Base-by-base conservation (phyloP, 2,329 filamentous ascomycete genomes). In the Neurospora sp. region DNA sequence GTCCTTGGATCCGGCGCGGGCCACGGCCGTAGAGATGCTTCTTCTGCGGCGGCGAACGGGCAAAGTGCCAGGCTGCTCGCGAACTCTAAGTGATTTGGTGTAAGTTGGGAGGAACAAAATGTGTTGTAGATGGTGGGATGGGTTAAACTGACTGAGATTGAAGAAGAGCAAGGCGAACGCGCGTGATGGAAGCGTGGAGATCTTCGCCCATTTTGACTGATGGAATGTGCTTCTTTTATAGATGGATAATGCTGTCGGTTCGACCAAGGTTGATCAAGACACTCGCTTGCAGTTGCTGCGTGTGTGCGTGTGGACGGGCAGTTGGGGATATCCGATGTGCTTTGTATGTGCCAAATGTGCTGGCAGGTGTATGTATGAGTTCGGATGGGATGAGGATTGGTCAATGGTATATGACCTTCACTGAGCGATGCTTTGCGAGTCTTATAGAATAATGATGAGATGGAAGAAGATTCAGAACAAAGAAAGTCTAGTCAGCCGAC, bases 131-230 rank as follows among this genome's bases (percentile, higher is more conserved):
- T 40, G 23, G 66, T n/a, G 38, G 52, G 52, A 36, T 66, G 40
- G 17, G 46, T 46, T 39, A 66, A 39, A 81, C 84, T 74, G 77
- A 85, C 83, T 83, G 78, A 66, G 80, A 81, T 76, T 84, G 82
- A 42, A 85, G 76, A 38, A 84, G 79, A 38, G 82, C 83, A 71
- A 86, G 81, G 72, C 84, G 82, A 71, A 85, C 78, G 68, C 82
- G 81, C 70, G 81, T 79, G 42, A 86, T 75, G 43, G 81, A 78
- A 42, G 78, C 75, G 72, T 82, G 81, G 52, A 85, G 74, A 66
- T 79, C 76, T 66, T 83, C 81, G 46, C 80, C 78, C 78, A 80
- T 81, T 66, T 71, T 75, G 73, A 46, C 68, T 11, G 68, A 62
- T 2, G 36, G 43, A 15, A 43, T 66, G 67, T 62, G 28, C 46